phyloP scores from a whole-genome alignment of 2,329 filamentous ascomycete species.

The Erysiphe pulchra region DNA sequence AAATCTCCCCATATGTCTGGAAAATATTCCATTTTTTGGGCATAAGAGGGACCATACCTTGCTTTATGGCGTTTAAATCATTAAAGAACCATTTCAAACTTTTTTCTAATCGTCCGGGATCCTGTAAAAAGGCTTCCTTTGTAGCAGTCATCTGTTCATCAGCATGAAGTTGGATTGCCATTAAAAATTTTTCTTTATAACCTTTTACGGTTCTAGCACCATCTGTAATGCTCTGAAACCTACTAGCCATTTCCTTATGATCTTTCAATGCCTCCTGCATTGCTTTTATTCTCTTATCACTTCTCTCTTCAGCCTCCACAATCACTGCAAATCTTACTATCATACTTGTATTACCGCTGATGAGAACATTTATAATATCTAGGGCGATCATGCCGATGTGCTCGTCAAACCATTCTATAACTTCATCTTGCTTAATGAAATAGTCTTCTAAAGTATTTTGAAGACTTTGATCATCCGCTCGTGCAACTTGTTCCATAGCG shows the following conservation, averaged over 20 bases:
- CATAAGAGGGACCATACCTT: slow-evolving; percentile 77
- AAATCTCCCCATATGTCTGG: slow-evolving; percentile 70
- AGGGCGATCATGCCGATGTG: slow-evolving; percentile 73
- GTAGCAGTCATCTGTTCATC: slow-evolving; percentile 33
- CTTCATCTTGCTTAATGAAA: slow-evolving; percentile 63
- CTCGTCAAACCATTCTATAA: slow-evolving; percentile 87
- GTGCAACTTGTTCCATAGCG: slow-evolving; percentile 84
- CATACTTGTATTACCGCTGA: slow-evolving; percentile 64
- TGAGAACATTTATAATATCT: slow-evolving; percentile 69
- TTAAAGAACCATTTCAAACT: slow-evolving; percentile 93
- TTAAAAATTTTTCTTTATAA: slow-evolving; percentile 88
- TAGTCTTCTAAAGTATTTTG: slow-evolving; percentile 72
- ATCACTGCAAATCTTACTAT: slow-evolving; percentile 80
- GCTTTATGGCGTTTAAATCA: slow-evolving; percentile 79
- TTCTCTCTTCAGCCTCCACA: slow-evolving; percentile 89
- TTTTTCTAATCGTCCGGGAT: slow-evolving; percentile 66
- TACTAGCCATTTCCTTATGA: slow-evolving; percentile 76
- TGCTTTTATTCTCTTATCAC: slow-evolving; percentile 72
- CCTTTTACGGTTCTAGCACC: slow-evolving; percentile 78
- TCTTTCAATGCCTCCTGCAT: slow-evolving; percentile 87
- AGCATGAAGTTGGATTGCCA: slow-evolving; percentile 37
- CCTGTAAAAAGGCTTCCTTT: slow-evolving; percentile 49
- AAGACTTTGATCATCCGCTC: slow-evolving; percentile 44
- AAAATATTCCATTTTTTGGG: slow-evolving; percentile 94
- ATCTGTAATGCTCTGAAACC: slow-evolving; percentile 87